phyloP scores from a whole-genome alignment of 768 basidiomycete species.

The Termitomyces sp. region DNA sequence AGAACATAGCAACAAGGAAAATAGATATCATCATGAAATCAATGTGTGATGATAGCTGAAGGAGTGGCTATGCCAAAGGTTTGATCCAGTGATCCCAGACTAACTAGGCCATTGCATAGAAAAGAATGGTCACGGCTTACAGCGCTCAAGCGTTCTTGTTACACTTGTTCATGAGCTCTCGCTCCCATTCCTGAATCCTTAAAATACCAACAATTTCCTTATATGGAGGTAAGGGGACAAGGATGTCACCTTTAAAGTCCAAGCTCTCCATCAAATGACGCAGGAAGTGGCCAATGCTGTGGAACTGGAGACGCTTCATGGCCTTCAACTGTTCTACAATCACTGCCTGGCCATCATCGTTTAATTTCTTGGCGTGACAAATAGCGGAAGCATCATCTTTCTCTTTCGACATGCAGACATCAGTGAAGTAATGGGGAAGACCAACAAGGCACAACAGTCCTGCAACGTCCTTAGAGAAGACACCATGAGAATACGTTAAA shows the following conservation, averaged over 20 bases:
- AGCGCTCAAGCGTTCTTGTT: not conserved
- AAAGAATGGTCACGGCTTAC: not conserved
- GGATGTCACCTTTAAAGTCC: not conserved
- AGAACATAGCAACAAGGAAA: no score
- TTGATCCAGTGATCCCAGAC: no score
- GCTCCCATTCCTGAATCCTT: not conserved
- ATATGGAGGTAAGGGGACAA: conserved; percentile 4
- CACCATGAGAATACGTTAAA: not conserved
- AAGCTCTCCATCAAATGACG: not conserved
- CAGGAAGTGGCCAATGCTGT: conserved; percentile 5
- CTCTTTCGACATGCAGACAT: conserved; percentile 14
- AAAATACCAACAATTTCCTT: conserved; percentile 1
- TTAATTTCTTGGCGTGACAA: conserved; percentile 8
- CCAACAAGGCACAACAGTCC: conserved; percentile 22
- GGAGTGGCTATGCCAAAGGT: no score
- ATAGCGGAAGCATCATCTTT: conserved; percentile 11
- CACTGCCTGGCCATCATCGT: conserved; percentile 7
- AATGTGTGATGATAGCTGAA: no score
- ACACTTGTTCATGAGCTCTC: not conserved
- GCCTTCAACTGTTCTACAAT: not conserved
- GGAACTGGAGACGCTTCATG: conserved; percentile 6
- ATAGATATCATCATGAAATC: no score
- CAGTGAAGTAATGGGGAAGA: conserved; percentile 17
- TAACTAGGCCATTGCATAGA: not conserved
- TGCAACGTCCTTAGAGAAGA: conserved; percentile 16